Evolutionary conservation across 1,139 yeast species (phyloP), one percentile per base, ranked within the genome.

Genomic region (Casaregolazyma lundiana): DNA sequence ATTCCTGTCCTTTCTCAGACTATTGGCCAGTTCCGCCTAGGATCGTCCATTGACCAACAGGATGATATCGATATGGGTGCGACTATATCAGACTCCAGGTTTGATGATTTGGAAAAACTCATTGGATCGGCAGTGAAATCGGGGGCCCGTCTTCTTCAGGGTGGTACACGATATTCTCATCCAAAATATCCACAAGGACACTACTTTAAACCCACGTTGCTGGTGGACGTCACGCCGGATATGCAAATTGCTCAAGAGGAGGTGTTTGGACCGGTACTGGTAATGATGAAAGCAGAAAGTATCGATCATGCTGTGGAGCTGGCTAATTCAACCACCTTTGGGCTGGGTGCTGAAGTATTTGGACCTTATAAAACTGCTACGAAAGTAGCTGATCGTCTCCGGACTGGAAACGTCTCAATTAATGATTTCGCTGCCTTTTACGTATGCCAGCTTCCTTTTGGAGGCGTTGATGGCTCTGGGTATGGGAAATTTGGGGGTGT

Each of bases 401-500:
- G 80, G 38, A 77, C 90, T 46, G 98, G 98, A 20, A 92, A 88
- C 60, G 96, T 92, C 40, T 96, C 97, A 5, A 86, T 92, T 52
- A 92, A 92, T 64, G 98, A 92, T 67, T 92, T 92, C 72, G 98
- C 97, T 4, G 90, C 97, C 0, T 92, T 79, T 61, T 90, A 90
- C 59, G 88, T 92, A 26, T 92, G 97, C 54, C 97, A 92, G 67
- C 73, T 90, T 56, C 98, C 98, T 35, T 92, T 92, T 69, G 98
- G 98, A 47, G 98, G 98, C 22, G 78, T 78, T 26, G 84, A 84
- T 57, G 92, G 90, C 43, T 85, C 96, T 6, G 98, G 98, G 0
- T 92, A 88, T 61, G 97, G 97, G 46, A 90, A 89, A 63, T 92
- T 92, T 69, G 96, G 96, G 22, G 97, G 98, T 35, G 95, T 84